These are phyloP conservation scores for Lepidopterella palustris DNA, from an alignment of 495 filamentous ascomycete species.

Conservation along the genomic window DNA sequence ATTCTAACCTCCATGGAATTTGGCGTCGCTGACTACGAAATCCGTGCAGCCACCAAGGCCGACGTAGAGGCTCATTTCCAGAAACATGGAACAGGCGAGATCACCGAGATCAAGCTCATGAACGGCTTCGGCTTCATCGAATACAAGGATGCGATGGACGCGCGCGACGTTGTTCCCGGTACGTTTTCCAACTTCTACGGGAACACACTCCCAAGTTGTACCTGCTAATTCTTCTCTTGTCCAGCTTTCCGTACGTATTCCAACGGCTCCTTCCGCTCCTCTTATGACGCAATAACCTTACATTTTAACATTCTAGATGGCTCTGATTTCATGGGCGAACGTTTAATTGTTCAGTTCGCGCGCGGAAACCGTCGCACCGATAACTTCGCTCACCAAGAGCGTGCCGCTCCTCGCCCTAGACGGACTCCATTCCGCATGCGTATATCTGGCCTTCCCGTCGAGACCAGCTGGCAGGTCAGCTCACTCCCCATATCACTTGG, in stretches of 20 bases:
- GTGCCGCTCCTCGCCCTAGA: slow-evolving; percentile 79
- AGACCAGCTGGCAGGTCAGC: slow-evolving; percentile 99
- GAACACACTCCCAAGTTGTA: background rate
- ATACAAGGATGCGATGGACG: slow-evolving; percentile 96
- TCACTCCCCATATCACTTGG: slow-evolving; percentile 29
- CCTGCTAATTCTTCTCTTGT: slow-evolving; percentile 13
- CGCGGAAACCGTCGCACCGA: slow-evolving; percentile 88
- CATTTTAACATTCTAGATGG: slow-evolving; percentile 58
- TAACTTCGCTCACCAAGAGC: slow-evolving; percentile 63
- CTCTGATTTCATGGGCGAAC: slow-evolving; percentile 94
- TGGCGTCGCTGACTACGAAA: slow-evolving; percentile 33
- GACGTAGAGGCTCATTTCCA: slow-evolving; percentile 96
- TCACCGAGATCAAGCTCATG: slow-evolving; percentile 99
- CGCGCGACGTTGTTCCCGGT: slow-evolving; percentile 96
- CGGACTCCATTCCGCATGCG: slow-evolving; percentile 95
- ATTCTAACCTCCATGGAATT: slow-evolving; percentile 5
- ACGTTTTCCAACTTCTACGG: slow-evolving; percentile 34
- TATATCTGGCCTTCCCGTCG: slow-evolving; percentile 90
- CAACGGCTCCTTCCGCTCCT: background rate
- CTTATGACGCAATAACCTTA: slow-evolving; percentile 1
- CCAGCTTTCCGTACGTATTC: slow-evolving; percentile 50
- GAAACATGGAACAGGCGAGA: slow-evolving; percentile 90
- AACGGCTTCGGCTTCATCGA: slow-evolving; percentile 99
- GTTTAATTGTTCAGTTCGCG: slow-evolving; percentile 95
- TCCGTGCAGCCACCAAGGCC: slow-evolving; percentile 75